Evolutionary conservation across 129 eudicot species (phyloP).

Genomic region (Arctium minus): DNA sequence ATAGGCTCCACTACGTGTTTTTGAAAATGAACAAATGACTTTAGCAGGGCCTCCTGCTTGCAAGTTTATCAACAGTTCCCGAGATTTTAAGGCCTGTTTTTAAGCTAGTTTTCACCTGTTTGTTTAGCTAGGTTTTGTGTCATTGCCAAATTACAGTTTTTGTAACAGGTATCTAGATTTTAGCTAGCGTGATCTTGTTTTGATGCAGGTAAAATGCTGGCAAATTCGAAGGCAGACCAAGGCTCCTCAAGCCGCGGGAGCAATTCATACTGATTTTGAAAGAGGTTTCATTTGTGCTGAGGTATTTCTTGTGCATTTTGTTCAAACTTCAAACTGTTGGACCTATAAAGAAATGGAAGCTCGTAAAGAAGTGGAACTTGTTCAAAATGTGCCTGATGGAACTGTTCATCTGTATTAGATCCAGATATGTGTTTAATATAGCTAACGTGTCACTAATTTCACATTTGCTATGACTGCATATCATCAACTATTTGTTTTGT

Average conservation of each 20-base stretch:
- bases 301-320: conserved; percentile 34
- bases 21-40: not conserved
- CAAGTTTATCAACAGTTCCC: not conserved
- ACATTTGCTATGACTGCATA: too few species aligned
- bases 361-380: not conserved
- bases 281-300: conserved; percentile 96
- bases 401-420: too few species aligned
- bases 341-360: not conserved
- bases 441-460: too few species aligned
- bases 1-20: not conserved
- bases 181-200: not conserved
- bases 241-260: conserved; percentile 99
- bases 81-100: not conserved
- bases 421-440: too few species aligned
- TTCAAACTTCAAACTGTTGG: not conserved
- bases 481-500: too few species aligned
- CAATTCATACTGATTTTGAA: conserved; percentile 98
- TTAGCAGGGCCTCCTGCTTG: not conserved
- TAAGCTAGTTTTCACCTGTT: not conserved
- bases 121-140: not conserved
- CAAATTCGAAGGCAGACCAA: conserved; percentile 86
- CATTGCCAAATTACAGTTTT: not conserved
- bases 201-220: conserved; percentile 91
- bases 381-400: too few species aligned
- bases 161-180: not conserved